These are phyloP conservation scores for Ajuga chamaepitys DNA, from an alignment of 257 asterid genomes.

Conservation along the genomic window DNA sequence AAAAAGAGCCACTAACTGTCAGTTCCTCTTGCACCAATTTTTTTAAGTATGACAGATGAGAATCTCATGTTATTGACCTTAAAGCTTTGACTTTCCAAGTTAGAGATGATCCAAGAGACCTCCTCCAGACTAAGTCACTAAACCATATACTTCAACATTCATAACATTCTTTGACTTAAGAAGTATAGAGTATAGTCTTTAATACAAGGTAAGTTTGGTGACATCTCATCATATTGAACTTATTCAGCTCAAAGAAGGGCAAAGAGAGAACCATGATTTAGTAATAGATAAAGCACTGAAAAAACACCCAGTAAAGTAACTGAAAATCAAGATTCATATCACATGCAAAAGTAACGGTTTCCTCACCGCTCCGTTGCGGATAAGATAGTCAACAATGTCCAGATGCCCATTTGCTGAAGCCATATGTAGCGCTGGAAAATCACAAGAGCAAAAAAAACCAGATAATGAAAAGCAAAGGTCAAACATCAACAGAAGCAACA, in stretches of 20 bases:
- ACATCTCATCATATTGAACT: not conserved
- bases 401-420: slow-evolving; percentile 93
- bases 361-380: slow-evolving; percentile 69
- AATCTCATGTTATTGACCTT: not conserved
- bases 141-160: not conserved
- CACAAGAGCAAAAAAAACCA: slow-evolving; percentile 7
- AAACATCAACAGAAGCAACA: not conserved
- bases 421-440: slow-evolving; percentile 86
- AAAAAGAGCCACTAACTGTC: not conserved
- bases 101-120: not conserved
- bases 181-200: not conserved
- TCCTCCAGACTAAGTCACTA: not conserved
- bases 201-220: not conserved
- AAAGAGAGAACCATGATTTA: not conserved
- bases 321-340: not conserved
- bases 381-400: slow-evolving; percentile 60
- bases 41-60: not conserved
- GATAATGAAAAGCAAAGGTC: not conserved
- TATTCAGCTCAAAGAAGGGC: not conserved
- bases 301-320: not conserved
- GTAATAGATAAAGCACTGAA: not conserved
- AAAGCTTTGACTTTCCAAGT: not conserved
- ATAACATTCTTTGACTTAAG: not conserved
- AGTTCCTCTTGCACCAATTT: not conserved
- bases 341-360: slow-evolving; percentile 4